Base-by-base conservation (phyloP, 331 rosid species). In the Cucumis variabilis region DNA sequence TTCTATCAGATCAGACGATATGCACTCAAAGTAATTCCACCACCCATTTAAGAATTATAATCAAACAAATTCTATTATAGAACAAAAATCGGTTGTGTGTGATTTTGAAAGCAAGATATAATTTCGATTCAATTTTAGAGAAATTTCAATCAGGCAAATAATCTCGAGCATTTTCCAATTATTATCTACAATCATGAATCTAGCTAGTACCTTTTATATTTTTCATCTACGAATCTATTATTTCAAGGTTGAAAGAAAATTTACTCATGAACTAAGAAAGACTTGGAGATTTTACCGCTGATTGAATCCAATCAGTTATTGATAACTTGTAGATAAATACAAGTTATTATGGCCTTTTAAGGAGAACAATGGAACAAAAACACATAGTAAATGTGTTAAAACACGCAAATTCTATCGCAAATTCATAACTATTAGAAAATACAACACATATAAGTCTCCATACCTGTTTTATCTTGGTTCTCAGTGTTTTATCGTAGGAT, bases 101-200 rank as follows among this genome's bases (percentile, higher is more conserved):
- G 20, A 81, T 60, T 13, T 58, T 7, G 11, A 75, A 81, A 20
- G 15, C 15, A 81, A 55, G 25, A 60, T 16, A 62, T 24, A 51
- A 81, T 81, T 55, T 71, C 27, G 21, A 81, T 60, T 81, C 46
- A 63, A 63, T 63, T 62, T 58, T 48, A 81, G 51, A 27, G 46
- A 24, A 51, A 51, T 53, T 25, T 79, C 84, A 79, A 25, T 53
- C 53, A 24, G 83, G 13, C 7, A 30, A 58, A 81, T 80, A 27
- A 75, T 75, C 58, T 80, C 13, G 71, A 81, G 53, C 19, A 81
- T 37, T 82, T 8, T 63, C 70, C 58, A 23, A 62, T 62, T 23
- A 82, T 21, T 63, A 63, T 82, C 86, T 65, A 82, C 86, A 82
- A 62, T 67, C 86, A 63, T 4, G 60, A 82, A 63, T 37, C 13